Conservation (phyloP, 176 grass and related monocot species). For the Stipa capillata region DNA sequence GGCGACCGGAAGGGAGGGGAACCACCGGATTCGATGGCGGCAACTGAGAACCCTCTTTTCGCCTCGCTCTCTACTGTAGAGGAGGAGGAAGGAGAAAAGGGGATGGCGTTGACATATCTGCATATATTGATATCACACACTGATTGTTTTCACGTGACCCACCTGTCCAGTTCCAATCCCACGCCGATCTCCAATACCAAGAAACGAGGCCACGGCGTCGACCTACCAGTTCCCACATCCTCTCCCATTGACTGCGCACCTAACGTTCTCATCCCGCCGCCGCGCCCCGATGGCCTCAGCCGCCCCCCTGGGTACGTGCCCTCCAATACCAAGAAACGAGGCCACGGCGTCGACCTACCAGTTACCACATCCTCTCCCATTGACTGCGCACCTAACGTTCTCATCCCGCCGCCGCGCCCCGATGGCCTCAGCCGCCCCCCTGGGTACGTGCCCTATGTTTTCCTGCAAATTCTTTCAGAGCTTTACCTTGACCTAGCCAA, state of each 20-base stretch:
- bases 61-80: too few species aligned
- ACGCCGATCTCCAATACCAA: not conserved
- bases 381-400: not conserved
- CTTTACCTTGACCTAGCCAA: not conserved
- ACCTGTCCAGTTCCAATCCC: too few species aligned
- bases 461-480: not conserved
- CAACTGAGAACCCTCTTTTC: too few species aligned
- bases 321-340: not conserved
- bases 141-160: too few species aligned
- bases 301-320: conserved; percentile 1
- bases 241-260: not conserved
- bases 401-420: not conserved
- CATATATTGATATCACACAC: too few species aligned
- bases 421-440: not conserved
- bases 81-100: too few species aligned
- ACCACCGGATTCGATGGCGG: too few species aligned
- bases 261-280: not conserved
- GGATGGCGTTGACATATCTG: too few species aligned
- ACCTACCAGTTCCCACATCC: not conserved
- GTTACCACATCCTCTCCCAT: not conserved
- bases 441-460: not conserved
- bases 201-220: not conserved
- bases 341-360: conserved; percentile 1
- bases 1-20: too few species aligned
- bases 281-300: not conserved